Evolutionary conservation across 768 basidiomycete genomes (phyloP).

Genomic region (Hebeloma cylindrosporum): DNA sequence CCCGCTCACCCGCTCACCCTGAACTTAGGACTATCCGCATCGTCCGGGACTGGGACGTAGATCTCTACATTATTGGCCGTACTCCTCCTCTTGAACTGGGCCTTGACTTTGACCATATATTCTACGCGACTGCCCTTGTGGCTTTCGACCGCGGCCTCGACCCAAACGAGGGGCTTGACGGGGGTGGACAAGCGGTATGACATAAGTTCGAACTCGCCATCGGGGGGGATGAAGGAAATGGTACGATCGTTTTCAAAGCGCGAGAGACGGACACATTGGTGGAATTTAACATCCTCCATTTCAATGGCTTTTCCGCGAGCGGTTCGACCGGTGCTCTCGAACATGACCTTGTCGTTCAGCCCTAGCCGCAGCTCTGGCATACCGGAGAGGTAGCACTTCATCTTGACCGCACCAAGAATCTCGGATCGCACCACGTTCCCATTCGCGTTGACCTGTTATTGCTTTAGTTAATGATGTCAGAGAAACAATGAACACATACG

Average conservation of each 20-base stretch:
- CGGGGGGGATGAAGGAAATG: conserved; percentile 98
- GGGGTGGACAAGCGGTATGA: conserved; percentile 94
- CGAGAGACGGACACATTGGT: conserved; percentile 96
- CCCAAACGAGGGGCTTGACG: conserved; percentile 97
- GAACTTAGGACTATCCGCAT: conserved; percentile 97
- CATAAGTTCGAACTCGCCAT: conserved; percentile 99
- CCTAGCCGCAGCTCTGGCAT: conserved; percentile 98
- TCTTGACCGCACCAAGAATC: conserved; percentile 97
- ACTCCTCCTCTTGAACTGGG: conserved; percentile 96
- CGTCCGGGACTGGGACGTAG: conserved; percentile 98
- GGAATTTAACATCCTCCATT: conserved; percentile 99
- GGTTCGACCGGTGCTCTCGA: conserved; percentile 93
- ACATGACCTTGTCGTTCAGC: conserved; percentile 99
- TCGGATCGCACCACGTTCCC: conserved; percentile 97
- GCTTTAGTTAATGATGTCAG: neutral
- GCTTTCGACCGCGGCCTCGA: conserved; percentile 94
- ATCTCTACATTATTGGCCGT: conserved; percentile 99
- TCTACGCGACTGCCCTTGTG: conserved; percentile 92
- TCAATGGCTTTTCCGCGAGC: conserved; percentile 97
- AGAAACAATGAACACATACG: conserved; percentile 44
- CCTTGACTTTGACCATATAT: conserved; percentile 94
- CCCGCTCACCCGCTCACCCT: conserved; percentile 63
- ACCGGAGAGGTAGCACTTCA: conserved; percentile 99
- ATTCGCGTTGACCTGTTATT: conserved; percentile 83
- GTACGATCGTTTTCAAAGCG: conserved; percentile 99